A percentile compares a stretch with the other conserved stretches of the same genome.
Evolutionary conservation across 2,329 filamentous ascomycete genomes (phyloP).

Genomic region (Phyllosticta capitalensis): DNA sequence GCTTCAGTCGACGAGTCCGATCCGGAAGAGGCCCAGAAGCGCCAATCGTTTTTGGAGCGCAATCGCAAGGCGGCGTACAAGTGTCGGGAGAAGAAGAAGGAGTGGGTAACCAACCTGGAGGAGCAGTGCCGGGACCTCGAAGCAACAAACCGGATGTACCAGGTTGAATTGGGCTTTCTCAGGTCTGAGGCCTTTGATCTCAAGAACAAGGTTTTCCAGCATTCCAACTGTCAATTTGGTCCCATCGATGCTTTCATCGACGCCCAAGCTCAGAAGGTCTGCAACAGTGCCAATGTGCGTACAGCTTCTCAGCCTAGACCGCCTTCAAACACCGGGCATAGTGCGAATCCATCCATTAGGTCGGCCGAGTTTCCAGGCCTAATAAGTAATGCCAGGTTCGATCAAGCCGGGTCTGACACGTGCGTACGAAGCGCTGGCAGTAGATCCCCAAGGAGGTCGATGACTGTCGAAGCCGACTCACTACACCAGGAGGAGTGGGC

Average conservation of each 20-base stretch:
- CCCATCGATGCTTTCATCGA: slow-evolving; percentile 2
- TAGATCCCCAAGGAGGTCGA: neutral
- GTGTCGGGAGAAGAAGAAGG: slow-evolving; percentile 61
- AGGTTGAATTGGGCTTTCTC: slow-evolving; percentile 19
- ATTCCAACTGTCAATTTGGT: slow-evolving; percentile 27
- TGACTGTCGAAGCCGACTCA: neutral
- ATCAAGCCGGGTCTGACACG: too few species aligned
- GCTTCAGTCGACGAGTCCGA: neutral
- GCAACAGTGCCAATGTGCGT: neutral
- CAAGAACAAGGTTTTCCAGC: slow-evolving; percentile 15
- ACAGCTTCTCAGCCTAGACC: too few species aligned
- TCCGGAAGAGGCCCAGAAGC: slow-evolving; percentile 3
- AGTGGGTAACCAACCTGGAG: slow-evolving; percentile 45
- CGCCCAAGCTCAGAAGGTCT: neutral
- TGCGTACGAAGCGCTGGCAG: neutral
- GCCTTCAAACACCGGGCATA: too few species aligned
- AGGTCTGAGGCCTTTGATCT: slow-evolving; percentile 3
- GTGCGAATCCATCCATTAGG: too few species aligned
- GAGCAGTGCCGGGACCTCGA: slow-evolving; percentile 32
- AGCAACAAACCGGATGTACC: slow-evolving; percentile 25
- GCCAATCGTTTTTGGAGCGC: slow-evolving; percentile 44
- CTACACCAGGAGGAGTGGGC: neutral
- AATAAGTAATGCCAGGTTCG: too few species aligned
- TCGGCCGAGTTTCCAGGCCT: neutral
- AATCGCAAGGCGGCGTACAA: slow-evolving; percentile 67